phyloP scores from a whole-genome alignment of 345 rosid species.

The Laguncularia racemosa region DNA sequence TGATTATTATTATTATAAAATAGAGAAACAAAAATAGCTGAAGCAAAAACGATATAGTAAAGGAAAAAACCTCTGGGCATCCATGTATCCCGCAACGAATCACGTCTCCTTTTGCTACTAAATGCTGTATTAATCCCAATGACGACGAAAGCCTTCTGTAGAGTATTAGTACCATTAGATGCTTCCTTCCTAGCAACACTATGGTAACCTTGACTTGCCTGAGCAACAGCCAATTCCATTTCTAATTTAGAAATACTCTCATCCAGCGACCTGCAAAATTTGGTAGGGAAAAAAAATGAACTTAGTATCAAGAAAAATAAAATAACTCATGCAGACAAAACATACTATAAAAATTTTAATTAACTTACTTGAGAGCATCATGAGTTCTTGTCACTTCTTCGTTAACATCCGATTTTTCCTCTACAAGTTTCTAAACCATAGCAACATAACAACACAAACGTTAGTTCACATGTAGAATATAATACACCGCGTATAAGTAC shows the following conservation, averaged over 20 bases:
- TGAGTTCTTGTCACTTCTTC: conserved; percentile 70
- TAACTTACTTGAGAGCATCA: conserved; percentile 49
- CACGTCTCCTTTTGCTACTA: conserved; percentile 78
- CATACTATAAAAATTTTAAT: background rate
- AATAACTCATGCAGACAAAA: background rate
- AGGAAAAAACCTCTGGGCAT: conserved; percentile 49
- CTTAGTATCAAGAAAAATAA: background rate
- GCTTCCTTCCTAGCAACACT: conserved; percentile 11
- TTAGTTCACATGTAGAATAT: background rate
- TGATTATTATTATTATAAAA: background rate
- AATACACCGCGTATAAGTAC: background rate
- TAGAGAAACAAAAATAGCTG: background rate
- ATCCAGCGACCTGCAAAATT: conserved; percentile 58
- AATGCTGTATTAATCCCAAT: conserved; percentile 89
- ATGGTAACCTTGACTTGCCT: conserved; percentile 17
- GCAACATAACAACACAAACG: background rate
- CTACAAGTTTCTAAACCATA: conserved; percentile 38
- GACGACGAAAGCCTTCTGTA: conserved; percentile 65
- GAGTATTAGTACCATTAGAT: conserved; percentile 31
- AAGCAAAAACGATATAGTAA: background rate
- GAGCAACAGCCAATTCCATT: conserved; percentile 53
- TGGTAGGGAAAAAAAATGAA: background rate
- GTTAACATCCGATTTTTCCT: conserved; percentile 48
- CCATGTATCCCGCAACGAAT: conserved; percentile 76
- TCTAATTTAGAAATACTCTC: conserved; percentile 59